Evolutionary conservation across 2,329 filamentous ascomycete species (phyloP).

Genomic region (Alternaria hordeiaustralica): DNA sequence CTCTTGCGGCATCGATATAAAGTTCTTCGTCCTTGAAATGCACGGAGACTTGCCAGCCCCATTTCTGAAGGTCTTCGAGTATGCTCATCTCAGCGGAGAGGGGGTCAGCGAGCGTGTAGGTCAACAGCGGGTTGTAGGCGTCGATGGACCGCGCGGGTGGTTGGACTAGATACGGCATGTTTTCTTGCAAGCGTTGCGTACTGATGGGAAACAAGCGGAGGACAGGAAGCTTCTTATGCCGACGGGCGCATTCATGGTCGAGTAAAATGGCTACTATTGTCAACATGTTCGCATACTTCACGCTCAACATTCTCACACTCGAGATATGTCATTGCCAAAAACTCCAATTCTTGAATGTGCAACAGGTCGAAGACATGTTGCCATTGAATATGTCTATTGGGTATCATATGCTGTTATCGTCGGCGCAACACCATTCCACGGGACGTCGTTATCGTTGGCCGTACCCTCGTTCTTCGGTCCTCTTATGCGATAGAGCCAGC

Average conservation of each 20-base stretch:
- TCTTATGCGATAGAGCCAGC: neutral
- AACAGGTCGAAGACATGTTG: neutral
- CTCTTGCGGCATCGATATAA: neutral
- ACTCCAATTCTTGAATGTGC: neutral
- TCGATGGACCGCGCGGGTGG: neutral
- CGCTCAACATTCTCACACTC: neutral
- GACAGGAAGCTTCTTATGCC: neutral
- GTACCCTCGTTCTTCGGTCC: neutral
- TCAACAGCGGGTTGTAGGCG: neutral
- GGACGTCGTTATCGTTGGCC: neutral
- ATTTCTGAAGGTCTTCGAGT: neutral
- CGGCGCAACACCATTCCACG: neutral
- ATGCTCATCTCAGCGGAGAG: neutral
- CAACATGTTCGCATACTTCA: neutral
- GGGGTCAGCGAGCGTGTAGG: neutral
- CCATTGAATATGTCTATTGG: slow-evolving; percentile 14
- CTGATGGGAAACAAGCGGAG: neutral
- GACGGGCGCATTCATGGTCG: neutral
- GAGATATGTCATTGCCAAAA: neutral
- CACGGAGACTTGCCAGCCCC: slow-evolving; percentile 10
- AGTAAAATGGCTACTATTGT: neutral
- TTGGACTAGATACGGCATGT: slow-evolving; percentile 10
- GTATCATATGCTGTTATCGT: slow-evolving; percentile 12
- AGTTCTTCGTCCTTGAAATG: neutral
- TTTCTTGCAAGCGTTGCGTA: neutral